These are phyloP conservation scores for Ampelomyces quisqualis DNA, from an alignment of 2,329 filamentous ascomycete genomes.

Conservation along the genomic window DNA sequence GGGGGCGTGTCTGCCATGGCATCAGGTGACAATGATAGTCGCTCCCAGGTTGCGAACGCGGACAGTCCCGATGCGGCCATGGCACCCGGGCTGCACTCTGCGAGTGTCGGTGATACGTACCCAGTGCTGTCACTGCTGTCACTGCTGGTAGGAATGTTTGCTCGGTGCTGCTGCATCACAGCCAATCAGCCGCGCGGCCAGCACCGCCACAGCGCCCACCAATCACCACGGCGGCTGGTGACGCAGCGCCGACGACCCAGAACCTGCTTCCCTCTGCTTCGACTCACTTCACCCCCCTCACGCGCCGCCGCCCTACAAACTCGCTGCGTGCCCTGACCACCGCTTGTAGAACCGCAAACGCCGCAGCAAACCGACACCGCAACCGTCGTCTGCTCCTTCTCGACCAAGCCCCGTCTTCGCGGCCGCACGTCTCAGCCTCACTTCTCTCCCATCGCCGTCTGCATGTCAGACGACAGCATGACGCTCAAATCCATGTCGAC, in stretches of 20 bases:
- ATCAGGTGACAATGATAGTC: constrained; percentile 11
- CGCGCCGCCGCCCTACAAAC: constrained; percentile 35
- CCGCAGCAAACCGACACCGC: constrained; percentile 10
- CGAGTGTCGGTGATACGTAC: too few species aligned
- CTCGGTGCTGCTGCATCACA: too few species aligned
- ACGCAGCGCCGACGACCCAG: constrained; percentile 21
- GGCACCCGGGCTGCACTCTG: background rate
- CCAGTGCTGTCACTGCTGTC: too few species aligned
- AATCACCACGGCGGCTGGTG: constrained; percentile 26
- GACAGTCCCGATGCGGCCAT: background rate
- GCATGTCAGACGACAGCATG: constrained; percentile 29
- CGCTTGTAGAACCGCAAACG: constrained; percentile 23
- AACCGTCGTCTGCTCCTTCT: constrained; percentile 2
- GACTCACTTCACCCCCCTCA: constrained; percentile 31
- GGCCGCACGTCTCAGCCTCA: constrained; percentile 30
- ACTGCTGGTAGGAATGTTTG: too few species aligned
- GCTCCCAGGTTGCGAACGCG: background rate
- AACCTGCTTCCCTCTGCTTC: constrained; percentile 10
- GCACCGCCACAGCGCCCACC: too few species aligned
- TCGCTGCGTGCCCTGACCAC: constrained; percentile 19
- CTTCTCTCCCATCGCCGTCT: constrained; percentile 15
- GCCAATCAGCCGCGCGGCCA: constrained; percentile 13
- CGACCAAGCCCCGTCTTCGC: constrained; percentile 21
- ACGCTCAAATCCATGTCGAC: constrained; percentile 51
- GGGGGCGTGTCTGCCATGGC: constrained; percentile 8